Evolutionary conservation across 257 asterid genomes (phyloP), one percentile per base, ranked within the genome.

Genomic region (Solanum megistacrolobum): DNA sequence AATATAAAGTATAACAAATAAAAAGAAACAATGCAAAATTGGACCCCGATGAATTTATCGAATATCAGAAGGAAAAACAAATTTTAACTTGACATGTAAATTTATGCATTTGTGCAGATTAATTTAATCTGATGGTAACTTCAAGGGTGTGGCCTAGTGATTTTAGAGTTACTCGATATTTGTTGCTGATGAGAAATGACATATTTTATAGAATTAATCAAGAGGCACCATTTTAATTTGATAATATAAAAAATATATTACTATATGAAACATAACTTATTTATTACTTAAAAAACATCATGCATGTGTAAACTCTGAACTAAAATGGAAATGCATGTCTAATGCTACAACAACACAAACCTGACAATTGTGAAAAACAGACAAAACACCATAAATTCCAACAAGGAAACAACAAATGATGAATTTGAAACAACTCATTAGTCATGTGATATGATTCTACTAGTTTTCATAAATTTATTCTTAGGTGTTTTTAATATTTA

Each of bases 141-240:
- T 23, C 3, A 60, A 60, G 0, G 0, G 29, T 60, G 29, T 60
- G 0, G 0, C 7, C 6, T 21, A 9, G 13, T 8, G 0, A 60
- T 60, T 58, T 20, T 58, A 21, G 6, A 60, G 25, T 8, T 60
- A 21, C 29, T 60, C 13, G 3, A 60, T 60, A 60, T 23, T 10
- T 1, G 0, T 60, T 0, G 6, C 0, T 60, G 29, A 3, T 58
- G 13, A 4, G 6, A 60, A 0, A 4, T 21, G 69, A 9, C 4
- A 60, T 60, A n/a, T 23, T n/a, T 10, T 0, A 0, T 9, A 62
- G 7, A 62, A 62, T 62, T 21, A 4, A 11, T 62, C 71, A 11
- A n/a, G 31, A 5, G 7, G 1, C 0, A 4, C 3, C 31, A 10
- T 10, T 1, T 20, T 7, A 21, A 58, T 12, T 12, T 43, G 52